Percentiles rank a stretch among this genome's conserved stretches.
Conservation (phyloP, 768 basidiomycete genomes). For the Leccinum truebloodii region DNA sequence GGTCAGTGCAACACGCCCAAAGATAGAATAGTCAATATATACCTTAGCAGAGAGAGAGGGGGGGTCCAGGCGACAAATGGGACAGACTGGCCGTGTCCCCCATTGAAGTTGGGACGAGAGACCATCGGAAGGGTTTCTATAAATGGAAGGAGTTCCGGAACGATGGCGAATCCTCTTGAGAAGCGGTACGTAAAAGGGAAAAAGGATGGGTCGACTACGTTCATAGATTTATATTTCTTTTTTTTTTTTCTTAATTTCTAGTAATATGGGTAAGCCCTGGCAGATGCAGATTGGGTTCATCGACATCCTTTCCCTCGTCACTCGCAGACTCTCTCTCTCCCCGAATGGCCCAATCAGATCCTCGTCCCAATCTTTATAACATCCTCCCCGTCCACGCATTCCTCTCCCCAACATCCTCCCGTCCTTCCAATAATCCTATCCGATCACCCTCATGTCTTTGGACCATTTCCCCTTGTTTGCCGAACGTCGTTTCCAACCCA, state of each 20-base stretch:
- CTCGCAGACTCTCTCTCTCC: slow-evolving; percentile 1
- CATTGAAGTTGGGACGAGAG: neutral
- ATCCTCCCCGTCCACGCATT: slow-evolving; percentile 12
- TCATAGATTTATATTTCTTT: neutral
- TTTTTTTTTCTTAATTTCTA: slow-evolving; percentile 1
- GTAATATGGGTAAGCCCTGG: neutral
- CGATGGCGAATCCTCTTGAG: slow-evolving; percentile 20
- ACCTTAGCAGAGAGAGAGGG: neutral
- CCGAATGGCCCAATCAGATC: slow-evolving; percentile 27
- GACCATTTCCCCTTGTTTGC: slow-evolving; percentile 36
- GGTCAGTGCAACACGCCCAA: neutral
- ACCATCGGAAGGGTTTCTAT: slow-evolving; percentile 2
- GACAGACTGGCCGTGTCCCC: slow-evolving; percentile 5
- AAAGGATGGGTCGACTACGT: slow-evolving; percentile 6
- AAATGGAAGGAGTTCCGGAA: slow-evolving; percentile 9
- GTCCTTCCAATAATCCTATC: neutral
- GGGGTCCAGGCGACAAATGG: slow-evolving; percentile 4
- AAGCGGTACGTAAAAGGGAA: slow-evolving; percentile 22
- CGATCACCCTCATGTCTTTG: slow-evolving; percentile 30
- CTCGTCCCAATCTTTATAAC: slow-evolving; percentile 31
- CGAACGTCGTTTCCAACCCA: slow-evolving; percentile 34
- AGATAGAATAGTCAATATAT: slow-evolving; percentile 1
- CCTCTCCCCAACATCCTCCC: slow-evolving; percentile 6
- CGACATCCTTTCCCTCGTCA: neutral
- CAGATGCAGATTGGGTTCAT: slow-evolving; percentile 27